These are phyloP conservation scores for Nicotiana paniculata DNA, from an alignment of 257 asterid genomes.

Conservation along the genomic window DNA sequence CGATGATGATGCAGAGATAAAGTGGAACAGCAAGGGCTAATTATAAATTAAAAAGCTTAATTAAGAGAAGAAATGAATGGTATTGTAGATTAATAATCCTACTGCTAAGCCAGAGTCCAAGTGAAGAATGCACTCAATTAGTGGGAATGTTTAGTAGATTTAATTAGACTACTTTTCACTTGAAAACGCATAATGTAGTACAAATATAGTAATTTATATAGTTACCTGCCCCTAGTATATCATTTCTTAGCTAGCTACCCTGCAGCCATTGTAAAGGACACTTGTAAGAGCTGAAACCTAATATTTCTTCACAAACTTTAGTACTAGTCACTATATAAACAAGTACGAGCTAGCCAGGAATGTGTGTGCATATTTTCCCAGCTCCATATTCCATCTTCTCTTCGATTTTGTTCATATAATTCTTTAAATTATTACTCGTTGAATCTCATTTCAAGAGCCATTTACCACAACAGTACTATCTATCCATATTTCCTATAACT, in stretches of 20 bases:
- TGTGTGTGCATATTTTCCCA: background rate
- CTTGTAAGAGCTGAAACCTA: background rate
- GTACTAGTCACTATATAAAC: background rate
- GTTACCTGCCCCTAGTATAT: background rate
- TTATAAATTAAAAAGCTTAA: background rate
- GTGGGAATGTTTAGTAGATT: background rate
- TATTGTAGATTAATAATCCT: background rate
- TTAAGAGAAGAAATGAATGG: background rate
- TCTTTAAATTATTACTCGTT: background rate
- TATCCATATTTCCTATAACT: too few species aligned
- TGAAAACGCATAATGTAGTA: constrained; percentile 1
- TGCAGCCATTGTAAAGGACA: background rate
- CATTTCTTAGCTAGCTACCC: background rate
- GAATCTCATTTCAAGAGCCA: background rate
- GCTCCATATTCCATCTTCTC: background rate
- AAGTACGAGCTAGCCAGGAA: background rate
- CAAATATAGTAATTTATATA: background rate
- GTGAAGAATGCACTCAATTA: constrained; percentile 4
- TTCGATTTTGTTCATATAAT: background rate
- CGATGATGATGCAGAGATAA: constrained; percentile 10
- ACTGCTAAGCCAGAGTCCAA: constrained; percentile 2
- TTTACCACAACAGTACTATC: too few species aligned
- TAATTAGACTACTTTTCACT: constrained; percentile 4
- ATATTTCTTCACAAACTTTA: background rate
- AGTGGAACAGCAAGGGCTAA: constrained; percentile 1